Percentiles rank a stretch among this genome's conserved stretches.
Evolutionary conservation across 2,329 filamentous ascomycete species (phyloP).

Genomic region (Neofusicoccum umdonicola): DNA sequence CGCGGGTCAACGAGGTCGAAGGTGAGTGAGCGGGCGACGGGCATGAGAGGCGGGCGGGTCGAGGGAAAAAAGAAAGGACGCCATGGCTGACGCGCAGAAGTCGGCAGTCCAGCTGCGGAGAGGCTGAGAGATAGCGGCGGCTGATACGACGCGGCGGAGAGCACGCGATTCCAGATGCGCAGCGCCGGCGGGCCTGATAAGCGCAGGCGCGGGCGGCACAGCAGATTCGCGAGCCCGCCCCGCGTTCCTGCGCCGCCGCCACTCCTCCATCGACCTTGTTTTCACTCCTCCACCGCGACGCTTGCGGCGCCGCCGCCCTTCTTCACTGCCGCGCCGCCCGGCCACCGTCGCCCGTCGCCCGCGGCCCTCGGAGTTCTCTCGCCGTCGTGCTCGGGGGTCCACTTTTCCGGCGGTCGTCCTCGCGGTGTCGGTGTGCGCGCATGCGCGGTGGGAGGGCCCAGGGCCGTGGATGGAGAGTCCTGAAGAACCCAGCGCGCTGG

Average conservation of each 20-base stretch:
- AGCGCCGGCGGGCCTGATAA: background rate
- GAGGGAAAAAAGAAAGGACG: background rate
- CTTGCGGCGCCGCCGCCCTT: background rate
- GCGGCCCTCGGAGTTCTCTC: background rate
- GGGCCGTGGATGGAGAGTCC: background rate
- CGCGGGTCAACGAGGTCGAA: background rate
- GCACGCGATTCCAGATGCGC: background rate
- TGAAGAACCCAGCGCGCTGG: background rate
- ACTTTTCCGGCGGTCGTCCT: conserved; percentile 3
- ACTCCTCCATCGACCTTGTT: background rate
- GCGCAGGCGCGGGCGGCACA: background rate
- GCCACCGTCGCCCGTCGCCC: background rate
- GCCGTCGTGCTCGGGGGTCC: background rate
- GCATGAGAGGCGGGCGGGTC: background rate
- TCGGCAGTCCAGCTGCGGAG: background rate
- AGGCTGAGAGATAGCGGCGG: background rate
- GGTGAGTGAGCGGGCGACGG: background rate
- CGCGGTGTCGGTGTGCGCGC: background rate
- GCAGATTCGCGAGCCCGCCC: background rate
- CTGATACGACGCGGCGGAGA: background rate
- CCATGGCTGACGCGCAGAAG: background rate
- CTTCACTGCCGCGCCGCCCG: background rate
- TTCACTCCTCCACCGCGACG: background rate
- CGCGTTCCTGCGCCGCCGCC: background rate
- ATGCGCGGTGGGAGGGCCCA: background rate